These are phyloP conservation scores for Isochrysis galbana DNA, from an alignment of 78 protist genomes.

Conservation along the genomic window DNA sequence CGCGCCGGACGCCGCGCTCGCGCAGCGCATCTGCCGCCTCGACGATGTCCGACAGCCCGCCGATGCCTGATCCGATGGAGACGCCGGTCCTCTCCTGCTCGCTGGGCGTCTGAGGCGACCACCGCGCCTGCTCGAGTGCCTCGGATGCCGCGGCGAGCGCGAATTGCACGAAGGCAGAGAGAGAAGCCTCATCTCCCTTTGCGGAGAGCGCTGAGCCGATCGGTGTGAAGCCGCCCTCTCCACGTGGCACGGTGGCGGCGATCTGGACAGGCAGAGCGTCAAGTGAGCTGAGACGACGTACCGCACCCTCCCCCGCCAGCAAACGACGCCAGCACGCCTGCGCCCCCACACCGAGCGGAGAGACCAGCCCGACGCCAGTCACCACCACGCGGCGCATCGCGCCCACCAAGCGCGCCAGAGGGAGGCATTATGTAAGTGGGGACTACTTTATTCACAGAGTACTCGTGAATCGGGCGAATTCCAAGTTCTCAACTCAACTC, in stretches of 20 bases:
- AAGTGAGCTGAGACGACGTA: neutral
- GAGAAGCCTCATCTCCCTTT: neutral
- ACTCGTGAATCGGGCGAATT: no score
- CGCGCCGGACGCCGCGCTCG: conserved; percentile 7
- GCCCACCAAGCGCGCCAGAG: no score
- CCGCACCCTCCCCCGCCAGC: conserved; percentile 35
- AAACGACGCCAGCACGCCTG: conserved; percentile 62
- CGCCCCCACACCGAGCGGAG: conserved; percentile 86
- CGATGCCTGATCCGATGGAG: conserved; percentile 83
- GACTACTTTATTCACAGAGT: no score
- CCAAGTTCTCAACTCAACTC: no score
- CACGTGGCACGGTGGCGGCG: conserved; percentile 48
- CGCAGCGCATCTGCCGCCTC: neutral
- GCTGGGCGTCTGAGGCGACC: neutral
- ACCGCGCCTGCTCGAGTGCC: conserved; percentile 71
- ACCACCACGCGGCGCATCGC: conserved; percentile 88
- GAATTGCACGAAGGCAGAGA: conserved; percentile 56
- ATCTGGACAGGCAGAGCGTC: conserved; percentile 27
- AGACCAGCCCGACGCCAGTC: conserved; percentile 87
- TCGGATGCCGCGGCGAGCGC: conserved; percentile 79
- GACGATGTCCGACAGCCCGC: conserved; percentile 70
- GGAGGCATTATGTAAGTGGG: no score
- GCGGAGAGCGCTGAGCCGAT: neutral
- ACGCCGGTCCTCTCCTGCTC: conserved; percentile 60
- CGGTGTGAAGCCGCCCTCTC: neutral